Evolutionary conservation across 1,139 yeast genomes (phyloP), one percentile per base, ranked within the genome.

Genomic region (Candida smagusa): DNA sequence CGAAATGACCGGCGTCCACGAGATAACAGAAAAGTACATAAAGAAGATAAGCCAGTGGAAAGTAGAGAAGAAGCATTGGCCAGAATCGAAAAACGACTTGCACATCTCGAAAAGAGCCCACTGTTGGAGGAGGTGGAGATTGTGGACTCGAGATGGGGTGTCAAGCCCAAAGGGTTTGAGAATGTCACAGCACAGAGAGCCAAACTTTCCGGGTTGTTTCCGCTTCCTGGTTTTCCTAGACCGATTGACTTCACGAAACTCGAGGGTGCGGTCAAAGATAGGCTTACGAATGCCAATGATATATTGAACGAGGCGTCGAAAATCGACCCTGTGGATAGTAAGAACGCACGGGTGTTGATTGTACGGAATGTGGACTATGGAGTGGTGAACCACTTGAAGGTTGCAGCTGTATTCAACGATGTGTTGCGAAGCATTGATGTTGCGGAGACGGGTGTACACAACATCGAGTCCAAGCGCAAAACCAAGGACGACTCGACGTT

Each of bases 141-240:
- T 6, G 53, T 68, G 7, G 76, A 72, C 28, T 70, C 85, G 0
- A 63, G 72, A 38, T 89, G 96, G 96, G 95, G 89, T 35, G 65
- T 76, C 11, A 72, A 74, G 25, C 90, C 96, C 0, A 64, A 70
- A 33, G 95, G 90, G 0, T 86, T 84, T 56, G 95, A 87, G 52
- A 72, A 75, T 9, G 81, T 86, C 3, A 75, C 87, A 2, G 85
- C 94, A 0, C 88, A 81, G 47, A 71, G 85, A 47, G 95, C 95
- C 4, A 89, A 89, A 52, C 66, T 85, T 13, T 79, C 90, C 0
- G 96, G 96, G 0, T 59, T 85, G 3, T 89, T 87, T 50, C 88
- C 92, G 1, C 65, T 79, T 21, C 94, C 94, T 1, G 92, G 92
- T 2, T 73, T 75, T 36, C 79, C 84, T 0, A 68, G 74, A 46